Evolutionary conservation across 768 basidiomycete species (phyloP).

Genomic region (Auricularia auricula-judae): DNA sequence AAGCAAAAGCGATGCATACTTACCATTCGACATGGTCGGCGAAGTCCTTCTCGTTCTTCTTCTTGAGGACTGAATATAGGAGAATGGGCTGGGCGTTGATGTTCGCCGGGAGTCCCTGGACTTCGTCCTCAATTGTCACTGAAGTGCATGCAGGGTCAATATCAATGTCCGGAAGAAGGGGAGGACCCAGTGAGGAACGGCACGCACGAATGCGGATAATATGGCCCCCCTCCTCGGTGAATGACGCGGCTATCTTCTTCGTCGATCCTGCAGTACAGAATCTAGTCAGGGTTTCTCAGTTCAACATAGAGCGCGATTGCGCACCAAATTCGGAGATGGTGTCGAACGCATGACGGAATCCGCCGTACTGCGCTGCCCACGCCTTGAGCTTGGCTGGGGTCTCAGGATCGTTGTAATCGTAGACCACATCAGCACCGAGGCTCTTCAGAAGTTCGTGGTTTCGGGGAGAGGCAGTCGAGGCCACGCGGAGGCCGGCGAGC

Average conservation of each 20-base stretch:
- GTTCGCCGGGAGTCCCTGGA: neutral
- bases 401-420: slow-evolving; percentile 22
- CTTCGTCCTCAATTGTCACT: neutral
- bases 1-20: neutral
- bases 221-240: neutral
- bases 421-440: slow-evolving; percentile 32
- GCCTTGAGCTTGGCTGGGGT: slow-evolving; percentile 11
- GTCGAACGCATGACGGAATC: neutral
- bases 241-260: neutral
- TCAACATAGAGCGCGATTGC: neutral
- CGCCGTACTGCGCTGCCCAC: slow-evolving; percentile 4
- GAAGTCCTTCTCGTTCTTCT: slow-evolving; percentile 5
- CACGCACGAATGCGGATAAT: neutral
- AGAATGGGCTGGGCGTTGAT: neutral
- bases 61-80: slow-evolving; percentile 3
- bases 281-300: neutral
- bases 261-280: neutral
- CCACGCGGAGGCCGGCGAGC: slow-evolving; percentile 31
- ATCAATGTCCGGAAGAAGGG: neutral
- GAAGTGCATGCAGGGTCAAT: neutral
- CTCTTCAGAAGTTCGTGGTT: slow-evolving; percentile 26
- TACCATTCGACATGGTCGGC: slow-evolving; percentile 1
- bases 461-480: slow-evolving; percentile 31
- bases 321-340: slow-evolving; percentile 3
- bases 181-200: neutral